Percentiles rank a stretch among this genome's conserved stretches.
These are phyloP conservation scores for Lizonia empirigonia DNA, from an alignment of 2,329 filamentous ascomycete species.

Conservation along the genomic window DNA sequence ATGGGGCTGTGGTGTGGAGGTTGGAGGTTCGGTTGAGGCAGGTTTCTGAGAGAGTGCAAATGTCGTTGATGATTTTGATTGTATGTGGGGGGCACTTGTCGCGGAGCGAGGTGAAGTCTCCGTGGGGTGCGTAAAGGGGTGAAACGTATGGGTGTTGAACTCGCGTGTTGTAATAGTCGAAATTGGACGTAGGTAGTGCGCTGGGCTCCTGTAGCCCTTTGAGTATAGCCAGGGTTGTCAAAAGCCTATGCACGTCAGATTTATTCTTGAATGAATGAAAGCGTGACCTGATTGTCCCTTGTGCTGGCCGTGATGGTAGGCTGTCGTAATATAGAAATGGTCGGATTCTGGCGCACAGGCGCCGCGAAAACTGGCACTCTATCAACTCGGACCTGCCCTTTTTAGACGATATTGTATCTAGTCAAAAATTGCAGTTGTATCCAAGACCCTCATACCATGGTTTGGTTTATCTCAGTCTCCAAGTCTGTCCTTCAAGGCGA, in stretches of 20 bases:
- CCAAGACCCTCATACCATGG: too few species aligned
- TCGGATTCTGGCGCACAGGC: too few species aligned
- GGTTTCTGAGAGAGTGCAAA: conserved; percentile 31
- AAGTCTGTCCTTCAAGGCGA: too few species aligned
- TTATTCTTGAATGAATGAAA: background rate
- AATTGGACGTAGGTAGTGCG: background rate
- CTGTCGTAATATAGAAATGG: too few species aligned
- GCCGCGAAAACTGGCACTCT: too few species aligned
- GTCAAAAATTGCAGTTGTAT: too few species aligned
- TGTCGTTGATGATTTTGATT: conserved; percentile 34
- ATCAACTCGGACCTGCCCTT: too few species aligned
- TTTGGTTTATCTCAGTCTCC: too few species aligned
- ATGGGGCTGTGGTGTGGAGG: background rate
- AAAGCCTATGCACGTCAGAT: background rate
- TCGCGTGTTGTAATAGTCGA: background rate
- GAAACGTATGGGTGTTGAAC: conserved; percentile 16
- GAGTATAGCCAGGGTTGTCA: conserved; percentile 3
- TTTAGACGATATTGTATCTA: too few species aligned
- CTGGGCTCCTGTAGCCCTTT: background rate
- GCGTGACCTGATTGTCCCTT: too few species aligned
- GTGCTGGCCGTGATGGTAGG: too few species aligned
- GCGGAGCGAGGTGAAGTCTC: conserved; percentile 24
- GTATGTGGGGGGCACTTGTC: conserved; percentile 27
- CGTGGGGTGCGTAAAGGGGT: conserved; percentile 29
- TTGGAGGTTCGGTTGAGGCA: conserved; percentile 15